phyloP scores from a whole-genome alignment of 2,329 filamentous ascomycete species.

The Hymenoscyphus fraxineus region DNA sequence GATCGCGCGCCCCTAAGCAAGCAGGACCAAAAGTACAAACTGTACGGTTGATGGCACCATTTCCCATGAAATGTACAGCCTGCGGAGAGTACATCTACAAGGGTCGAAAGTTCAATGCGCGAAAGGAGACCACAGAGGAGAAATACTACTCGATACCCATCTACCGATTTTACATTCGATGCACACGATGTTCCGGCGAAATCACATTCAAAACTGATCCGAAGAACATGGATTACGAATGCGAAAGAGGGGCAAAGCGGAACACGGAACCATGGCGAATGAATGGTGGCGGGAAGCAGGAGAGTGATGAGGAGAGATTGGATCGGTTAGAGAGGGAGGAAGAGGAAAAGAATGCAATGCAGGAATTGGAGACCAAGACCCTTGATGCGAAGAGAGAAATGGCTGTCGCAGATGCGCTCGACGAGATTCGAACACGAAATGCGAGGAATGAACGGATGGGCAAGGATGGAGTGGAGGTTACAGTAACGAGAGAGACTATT shows the following conservation, averaged over 20 bases:
- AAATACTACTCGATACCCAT: conserved; percentile 86
- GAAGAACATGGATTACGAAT: conserved; percentile 87
- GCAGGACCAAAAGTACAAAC: conserved; percentile 77
- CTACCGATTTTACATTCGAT: conserved; percentile 86
- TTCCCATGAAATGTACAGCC: conserved; percentile 68
- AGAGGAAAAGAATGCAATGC: conserved; percentile 86
- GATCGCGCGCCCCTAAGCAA: conserved; percentile 65
- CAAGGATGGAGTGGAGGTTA: conserved; percentile 61
- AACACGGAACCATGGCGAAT: conserved; percentile 89
- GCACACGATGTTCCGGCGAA: conserved; percentile 78
- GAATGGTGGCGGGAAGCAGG: conserved; percentile 54
- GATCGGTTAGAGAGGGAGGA: conserved; percentile 79
- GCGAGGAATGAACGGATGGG: conserved; percentile 77
- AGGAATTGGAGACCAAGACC: conserved; percentile 90
- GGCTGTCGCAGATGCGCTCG: conserved; percentile 91
- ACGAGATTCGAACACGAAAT: conserved; percentile 90
- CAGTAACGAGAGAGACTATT: conserved; percentile 46
- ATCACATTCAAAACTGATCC: conserved; percentile 95
- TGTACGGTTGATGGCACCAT: conserved; percentile 87
- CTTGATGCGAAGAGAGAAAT: conserved; percentile 91
- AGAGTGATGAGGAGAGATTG: conserved; percentile 82
- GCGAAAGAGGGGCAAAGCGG: conserved; percentile 75
- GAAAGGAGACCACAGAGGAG: conserved; percentile 88
- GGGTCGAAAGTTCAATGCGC: conserved; percentile 90
- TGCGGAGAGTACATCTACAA: conserved; percentile 85